Conservation (phyloP, 2,329 filamentous ascomycete species). For the Harringtonia aguacate region DNA sequence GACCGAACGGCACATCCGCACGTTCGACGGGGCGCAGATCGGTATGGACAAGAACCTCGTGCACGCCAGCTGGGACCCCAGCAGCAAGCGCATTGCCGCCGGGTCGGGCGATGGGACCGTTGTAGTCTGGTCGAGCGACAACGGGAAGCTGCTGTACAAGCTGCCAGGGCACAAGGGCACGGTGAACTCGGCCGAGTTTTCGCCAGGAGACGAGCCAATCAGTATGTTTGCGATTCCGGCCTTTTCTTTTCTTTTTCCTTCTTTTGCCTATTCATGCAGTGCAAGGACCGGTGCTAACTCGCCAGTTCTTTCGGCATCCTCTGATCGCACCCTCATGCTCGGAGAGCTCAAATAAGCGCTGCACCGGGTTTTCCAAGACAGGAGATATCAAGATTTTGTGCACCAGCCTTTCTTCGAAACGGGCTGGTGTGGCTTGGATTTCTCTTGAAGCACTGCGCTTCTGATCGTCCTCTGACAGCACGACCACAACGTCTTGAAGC, state of each 20-base stretch:
- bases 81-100: constrained; percentile 77
- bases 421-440: too few species aligned
- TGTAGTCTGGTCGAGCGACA: constrained; percentile 80
- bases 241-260: background rate
- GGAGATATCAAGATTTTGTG: background rate
- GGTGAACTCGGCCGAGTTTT: constrained; percentile 90
- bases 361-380: too few species aligned
- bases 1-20: constrained; percentile 70
- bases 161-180: constrained; percentile 90
- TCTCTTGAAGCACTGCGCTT: background rate
- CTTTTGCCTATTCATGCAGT: background rate
- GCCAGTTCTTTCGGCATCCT: constrained; percentile 76
- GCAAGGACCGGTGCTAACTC: constrained; percentile 8
- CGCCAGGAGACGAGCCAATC: constrained; percentile 73
- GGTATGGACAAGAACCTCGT: constrained; percentile 89
- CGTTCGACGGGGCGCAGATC: constrained; percentile 81
- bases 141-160: constrained; percentile 88
- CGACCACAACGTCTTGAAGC: too few species aligned
- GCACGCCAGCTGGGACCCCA: constrained; percentile 78
- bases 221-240: constrained; percentile 47
- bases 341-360: constrained; percentile 60
- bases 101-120: constrained; percentile 86
- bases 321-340: constrained; percentile 75
- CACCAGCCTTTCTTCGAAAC: background rate
- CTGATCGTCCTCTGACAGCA: background rate